Percentiles rank a stretch among this genome's conserved stretches.
Conservation (phyloP, 441 rosid genomes). For the Manihot esculenta region DNA sequence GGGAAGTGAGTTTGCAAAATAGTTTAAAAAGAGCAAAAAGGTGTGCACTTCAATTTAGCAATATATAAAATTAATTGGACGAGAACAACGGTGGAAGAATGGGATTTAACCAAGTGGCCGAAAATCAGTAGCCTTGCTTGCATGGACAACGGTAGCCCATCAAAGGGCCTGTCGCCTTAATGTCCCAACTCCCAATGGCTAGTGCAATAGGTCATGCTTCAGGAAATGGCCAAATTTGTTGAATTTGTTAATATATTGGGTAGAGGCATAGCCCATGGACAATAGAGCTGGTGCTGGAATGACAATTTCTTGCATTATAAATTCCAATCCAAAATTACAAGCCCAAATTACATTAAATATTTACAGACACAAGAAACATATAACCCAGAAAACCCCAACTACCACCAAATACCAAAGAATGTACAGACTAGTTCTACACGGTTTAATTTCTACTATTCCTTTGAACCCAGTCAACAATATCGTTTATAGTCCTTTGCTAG, state of each 20-base stretch:
- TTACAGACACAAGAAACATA: conserved; percentile 25
- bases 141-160: too few species aligned
- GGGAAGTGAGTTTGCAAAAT: too few species aligned
- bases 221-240: too few species aligned
- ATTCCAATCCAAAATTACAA: conserved; percentile 6
- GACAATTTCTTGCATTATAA: not conserved
- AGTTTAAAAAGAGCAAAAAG: too few species aligned
- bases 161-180: too few species aligned
- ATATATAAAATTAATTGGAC: too few species aligned
- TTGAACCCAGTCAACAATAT: conserved; percentile 4
- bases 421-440: conserved; percentile 26
- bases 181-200: too few species aligned
- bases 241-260: not conserved
- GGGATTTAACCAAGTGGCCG: too few species aligned
- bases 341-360: conserved; percentile 21
- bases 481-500: conserved; percentile 22
- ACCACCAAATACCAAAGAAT: conserved; percentile 24
- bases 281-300: conserved; percentile 10
- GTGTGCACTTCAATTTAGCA: too few species aligned
- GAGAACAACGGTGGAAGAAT: too few species aligned
- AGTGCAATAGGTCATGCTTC: too few species aligned
- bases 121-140: too few species aligned
- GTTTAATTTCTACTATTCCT: conserved; percentile 20
- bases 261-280: conserved; percentile 7
- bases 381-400: conserved; percentile 7